Evolutionary conservation across 768 basidiomycete species (phyloP).

Genomic region (Coprinopsis sp.): DNA sequence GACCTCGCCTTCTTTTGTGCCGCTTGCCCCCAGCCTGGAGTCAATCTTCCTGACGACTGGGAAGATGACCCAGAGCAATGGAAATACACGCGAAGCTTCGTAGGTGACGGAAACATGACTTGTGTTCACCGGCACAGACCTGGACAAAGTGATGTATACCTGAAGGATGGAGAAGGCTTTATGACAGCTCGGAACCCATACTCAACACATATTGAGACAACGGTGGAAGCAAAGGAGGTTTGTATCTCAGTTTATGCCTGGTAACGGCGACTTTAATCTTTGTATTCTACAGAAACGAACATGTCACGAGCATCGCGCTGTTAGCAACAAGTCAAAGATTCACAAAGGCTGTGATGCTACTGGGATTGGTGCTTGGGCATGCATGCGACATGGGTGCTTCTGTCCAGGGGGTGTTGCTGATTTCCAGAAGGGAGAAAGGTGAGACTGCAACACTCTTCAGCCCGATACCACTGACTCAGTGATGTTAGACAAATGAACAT

Average conservation of each 20-base stretch:
- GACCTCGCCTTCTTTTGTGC: constrained; percentile 17
- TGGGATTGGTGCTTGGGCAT: constrained; percentile 15
- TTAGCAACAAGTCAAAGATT: neutral
- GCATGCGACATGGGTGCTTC: constrained; percentile 20
- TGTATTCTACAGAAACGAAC: neutral
- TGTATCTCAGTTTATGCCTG: neutral
- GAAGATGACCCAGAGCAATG: neutral
- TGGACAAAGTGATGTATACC: constrained; percentile 6
- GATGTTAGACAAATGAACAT: constrained; percentile 18
- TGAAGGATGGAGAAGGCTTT: constrained; percentile 12
- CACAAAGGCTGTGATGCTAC: constrained; percentile 8
- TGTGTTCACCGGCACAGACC: constrained; percentile 8
- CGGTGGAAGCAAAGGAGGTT: constrained; percentile 2
- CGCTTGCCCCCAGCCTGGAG: constrained; percentile 13
- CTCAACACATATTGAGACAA: neutral
- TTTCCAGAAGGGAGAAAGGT: constrained; percentile 20
- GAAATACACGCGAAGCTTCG: neutral
- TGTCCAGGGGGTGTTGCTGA: constrained; percentile 16
- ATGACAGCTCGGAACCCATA: constrained; percentile 8
- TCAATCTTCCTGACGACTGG: constrained; percentile 16
- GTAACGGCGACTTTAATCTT: neutral
- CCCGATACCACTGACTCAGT: neutral
- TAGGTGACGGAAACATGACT: constrained; percentile 14
- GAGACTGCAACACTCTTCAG: too few species aligned
- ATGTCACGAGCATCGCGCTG: constrained; percentile 7